phyloP scores from a whole-genome alignment of 306 rosid species.

The Fragaria vesca region DNA sequence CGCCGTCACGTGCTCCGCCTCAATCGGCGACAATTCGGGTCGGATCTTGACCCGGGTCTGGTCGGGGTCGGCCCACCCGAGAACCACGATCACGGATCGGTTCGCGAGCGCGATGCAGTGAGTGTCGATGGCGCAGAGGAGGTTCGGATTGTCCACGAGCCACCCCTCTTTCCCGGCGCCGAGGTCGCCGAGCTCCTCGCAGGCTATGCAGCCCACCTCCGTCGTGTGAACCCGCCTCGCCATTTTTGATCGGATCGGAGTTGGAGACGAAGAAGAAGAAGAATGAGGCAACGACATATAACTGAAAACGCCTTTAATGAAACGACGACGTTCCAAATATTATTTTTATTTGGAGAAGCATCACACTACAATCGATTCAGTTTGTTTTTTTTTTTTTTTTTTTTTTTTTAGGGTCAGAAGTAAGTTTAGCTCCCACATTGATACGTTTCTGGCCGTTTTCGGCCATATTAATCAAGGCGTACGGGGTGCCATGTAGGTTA shows the following conservation, averaged over 20 bases:
- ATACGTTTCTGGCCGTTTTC: too few relatives aligned
- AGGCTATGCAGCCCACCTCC: conserved; percentile 81
- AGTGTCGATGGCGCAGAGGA: conserved; percentile 79
- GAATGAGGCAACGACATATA: neutral
- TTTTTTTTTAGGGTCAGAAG: too few relatives aligned
- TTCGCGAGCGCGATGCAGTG: conserved; percentile 75
- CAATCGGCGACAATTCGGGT: conserved; percentile 74
- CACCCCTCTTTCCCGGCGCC: conserved; percentile 91
- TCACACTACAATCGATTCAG: too few relatives aligned
- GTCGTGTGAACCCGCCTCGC: conserved; percentile 60
- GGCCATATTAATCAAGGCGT: too few relatives aligned
- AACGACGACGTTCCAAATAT: neutral
- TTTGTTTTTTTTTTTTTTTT: too few relatives aligned
- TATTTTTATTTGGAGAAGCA: too few relatives aligned
- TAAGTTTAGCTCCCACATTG: too few relatives aligned
- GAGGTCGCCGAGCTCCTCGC: conserved; percentile 67
- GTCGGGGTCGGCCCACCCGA: conserved; percentile 62
- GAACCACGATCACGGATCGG: conserved; percentile 58
- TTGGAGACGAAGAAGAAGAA: neutral
- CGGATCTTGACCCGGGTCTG: conserved; percentile 47
- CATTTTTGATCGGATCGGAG: conserved; percentile 34
- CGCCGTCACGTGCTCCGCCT: conserved; percentile 68
- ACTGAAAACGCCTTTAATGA: neutral
- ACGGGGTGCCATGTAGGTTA: too few relatives aligned
- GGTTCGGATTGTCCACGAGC: conserved; percentile 70